Evolutionary conservation across 2,329 filamentous ascomycete genomes (phyloP), one percentile per base, ranked within the genome.

Genomic region (Claviceps purpurea): DNA sequence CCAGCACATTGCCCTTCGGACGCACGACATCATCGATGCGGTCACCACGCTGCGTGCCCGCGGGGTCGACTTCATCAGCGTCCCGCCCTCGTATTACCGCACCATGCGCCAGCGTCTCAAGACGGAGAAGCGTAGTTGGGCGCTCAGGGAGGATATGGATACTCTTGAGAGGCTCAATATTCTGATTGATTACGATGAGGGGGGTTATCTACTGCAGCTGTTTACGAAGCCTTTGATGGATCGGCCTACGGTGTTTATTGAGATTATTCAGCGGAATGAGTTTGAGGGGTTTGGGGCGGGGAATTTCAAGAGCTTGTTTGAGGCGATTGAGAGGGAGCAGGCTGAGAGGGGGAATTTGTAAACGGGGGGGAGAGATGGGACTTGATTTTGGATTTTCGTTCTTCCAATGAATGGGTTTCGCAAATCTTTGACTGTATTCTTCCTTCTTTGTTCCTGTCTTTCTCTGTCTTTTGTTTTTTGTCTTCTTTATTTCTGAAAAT

Each of bases 301-400:
- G 1, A 97, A 96, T 68, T 96, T 96, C 73, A 95, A 89, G 79
- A 89, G 85, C 55, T 63, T 96, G 60, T 96, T 96, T 62, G 90
- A 96, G 74, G 90, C 91, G 2, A 94, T 96, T 66, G 91, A 96
- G 76, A 75, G 90, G 49, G 90, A 96, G 68, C 91, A 96, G 74
- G 89, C 82, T 46, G 75, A 85, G 67, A 76, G 90, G 52, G 90
- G 91, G 1, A 96, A 95, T 64, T 66, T 95, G 69, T 87, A 30
- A 30, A 30, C 3, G 8, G 26, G 3, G 8, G 8, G 1, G 10
- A 11, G 3, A 34, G 11, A 34, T 11, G 30, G 30, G 10, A 30
- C 30, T 34, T 34, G 30, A 34, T 34, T 34, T 4, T 34, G 30
- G 30, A 34, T 34, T 34, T 34, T 34, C 30, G 10, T 34, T 34